A percentile compares a stretch with the other conserved stretches of the same genome.
phyloP scores from a whole-genome alignment of 257 asterid genomes.

The Dorcoceras hygrometricum region DNA sequence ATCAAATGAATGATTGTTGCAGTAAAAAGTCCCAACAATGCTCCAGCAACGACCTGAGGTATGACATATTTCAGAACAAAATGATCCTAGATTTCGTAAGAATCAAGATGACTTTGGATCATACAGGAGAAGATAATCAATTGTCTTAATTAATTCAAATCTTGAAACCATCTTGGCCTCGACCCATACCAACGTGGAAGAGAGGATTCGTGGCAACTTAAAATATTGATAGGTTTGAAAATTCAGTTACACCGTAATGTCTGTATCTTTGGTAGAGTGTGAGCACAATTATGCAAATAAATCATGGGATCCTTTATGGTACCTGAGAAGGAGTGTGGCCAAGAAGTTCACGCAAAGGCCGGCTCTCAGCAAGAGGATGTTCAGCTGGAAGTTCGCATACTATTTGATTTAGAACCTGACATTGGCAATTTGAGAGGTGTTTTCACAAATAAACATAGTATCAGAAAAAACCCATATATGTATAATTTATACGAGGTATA shows the following conservation, averaged over 20 bases:
- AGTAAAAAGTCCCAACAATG: conserved; percentile 54
- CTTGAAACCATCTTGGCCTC: background rate
- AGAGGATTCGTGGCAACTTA: background rate
- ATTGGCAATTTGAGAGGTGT: conserved; percentile 24
- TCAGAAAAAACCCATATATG: conserved; percentile 4
- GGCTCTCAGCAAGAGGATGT: conserved; percentile 93
- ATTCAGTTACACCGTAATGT: background rate
- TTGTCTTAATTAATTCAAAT: background rate
- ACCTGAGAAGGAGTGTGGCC: conserved; percentile 99
- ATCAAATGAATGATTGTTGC: conserved; percentile 46
- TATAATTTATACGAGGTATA: background rate
- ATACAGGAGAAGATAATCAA: background rate
- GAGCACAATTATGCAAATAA: background rate
- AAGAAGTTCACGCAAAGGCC: conserved; percentile 92
- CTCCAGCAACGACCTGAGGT: conserved; percentile 82
- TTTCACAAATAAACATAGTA: conserved; percentile 1
- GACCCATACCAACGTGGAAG: background rate
- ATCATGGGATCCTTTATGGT: background rate
- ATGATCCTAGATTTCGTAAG: background rate
- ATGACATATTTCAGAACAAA: conserved; percentile 9
- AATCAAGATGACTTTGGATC: background rate
- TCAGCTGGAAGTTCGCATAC: conserved; percentile 91
- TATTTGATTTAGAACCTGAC: conserved; percentile 89
- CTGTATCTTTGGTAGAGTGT: background rate
- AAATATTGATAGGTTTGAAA: background rate